phyloP scores from a whole-genome alignment of 768 basidiomycete species.

The Boletus reticuloceps region DNA sequence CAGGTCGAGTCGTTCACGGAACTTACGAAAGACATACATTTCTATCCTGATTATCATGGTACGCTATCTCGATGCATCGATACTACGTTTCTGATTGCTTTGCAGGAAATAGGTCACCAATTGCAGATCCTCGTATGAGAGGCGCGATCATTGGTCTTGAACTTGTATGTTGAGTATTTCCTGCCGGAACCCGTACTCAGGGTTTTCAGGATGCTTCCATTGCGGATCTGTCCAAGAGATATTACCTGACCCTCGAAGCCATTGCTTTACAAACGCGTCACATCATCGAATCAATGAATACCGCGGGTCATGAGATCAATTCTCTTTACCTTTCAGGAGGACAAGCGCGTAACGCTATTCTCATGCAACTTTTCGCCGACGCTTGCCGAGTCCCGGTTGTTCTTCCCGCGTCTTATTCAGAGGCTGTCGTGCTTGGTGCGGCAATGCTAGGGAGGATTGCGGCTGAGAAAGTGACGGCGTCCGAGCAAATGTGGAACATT shows the following conservation, averaged over 20 bases:
- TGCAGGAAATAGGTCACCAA: constrained; percentile 91
- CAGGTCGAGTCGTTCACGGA: constrained; percentile 67
- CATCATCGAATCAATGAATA: constrained; percentile 89
- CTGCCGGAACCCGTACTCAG: background rate
- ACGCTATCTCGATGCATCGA: constrained; percentile 1
- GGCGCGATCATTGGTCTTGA: constrained; percentile 88
- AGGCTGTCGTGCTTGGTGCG: constrained; percentile 87
- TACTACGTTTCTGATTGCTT: background rate
- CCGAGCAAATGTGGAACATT: constrained; percentile 79
- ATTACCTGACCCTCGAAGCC: constrained; percentile 87
- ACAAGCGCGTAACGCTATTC: constrained; percentile 82
- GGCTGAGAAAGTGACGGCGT: constrained; percentile 54
- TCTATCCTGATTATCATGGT: constrained; percentile 97
- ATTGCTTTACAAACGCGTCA: constrained; percentile 94
- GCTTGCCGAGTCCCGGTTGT: constrained; percentile 80
- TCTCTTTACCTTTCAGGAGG: constrained; percentile 92
- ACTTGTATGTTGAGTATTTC: constrained; percentile 45
- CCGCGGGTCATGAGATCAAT: constrained; percentile 76
- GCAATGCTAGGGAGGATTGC: constrained; percentile 94
- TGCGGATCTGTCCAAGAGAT: constrained; percentile 83
- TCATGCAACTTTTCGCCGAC: constrained; percentile 91
- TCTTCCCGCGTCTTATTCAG: constrained; percentile 70
- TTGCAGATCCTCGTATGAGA: constrained; percentile 94
- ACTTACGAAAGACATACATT: constrained; percentile 84
- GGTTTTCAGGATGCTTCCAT: constrained; percentile 60